Percentiles rank a stretch among this genome's conserved stretches.
Evolutionary conservation across 169 alveolate species (phyloP).

Genomic region (Plasmodium gonderi): DNA sequence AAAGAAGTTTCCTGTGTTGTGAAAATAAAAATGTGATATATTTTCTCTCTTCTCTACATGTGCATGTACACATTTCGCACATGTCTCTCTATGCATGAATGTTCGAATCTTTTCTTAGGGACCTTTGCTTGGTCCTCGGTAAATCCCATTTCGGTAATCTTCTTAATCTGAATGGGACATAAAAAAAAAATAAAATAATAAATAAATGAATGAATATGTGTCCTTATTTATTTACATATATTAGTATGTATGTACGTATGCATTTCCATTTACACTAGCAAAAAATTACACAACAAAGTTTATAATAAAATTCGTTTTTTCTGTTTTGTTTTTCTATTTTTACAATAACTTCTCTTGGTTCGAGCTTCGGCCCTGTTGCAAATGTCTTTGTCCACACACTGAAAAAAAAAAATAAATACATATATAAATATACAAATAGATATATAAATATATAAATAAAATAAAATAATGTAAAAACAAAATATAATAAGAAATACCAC

Average conservation of each 20-base stretch:
- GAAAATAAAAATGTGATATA: background rate
- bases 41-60: background rate
- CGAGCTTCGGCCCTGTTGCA: slow-evolving; percentile 75
- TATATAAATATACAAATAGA: background rate
- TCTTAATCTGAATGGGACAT: slow-evolving; percentile 67
- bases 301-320: slow-evolving; percentile 72
- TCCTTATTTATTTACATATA: no score
- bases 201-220: background rate
- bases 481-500: background rate
- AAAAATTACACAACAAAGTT: no score
- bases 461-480: background rate
- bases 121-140: slow-evolving; percentile 83
- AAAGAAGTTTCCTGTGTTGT: background rate
- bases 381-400: slow-evolving; percentile 86
- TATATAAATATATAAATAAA: background rate
- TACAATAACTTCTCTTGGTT: slow-evolving; percentile 72
- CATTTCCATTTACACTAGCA: no score
- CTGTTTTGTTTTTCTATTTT: slow-evolving; percentile 41
- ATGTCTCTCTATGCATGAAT: background rate
- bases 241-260: no score
- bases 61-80: background rate
- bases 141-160: slow-evolving; percentile 85
- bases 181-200: background rate
- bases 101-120: background rate
- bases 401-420: background rate